A percentile compares a stretch with the other conserved stretches of the same genome.
These are phyloP conservation scores for Perkinsus marinus DNA, from an alignment of 169 alveolate species.

Conservation along the genomic window DNA sequence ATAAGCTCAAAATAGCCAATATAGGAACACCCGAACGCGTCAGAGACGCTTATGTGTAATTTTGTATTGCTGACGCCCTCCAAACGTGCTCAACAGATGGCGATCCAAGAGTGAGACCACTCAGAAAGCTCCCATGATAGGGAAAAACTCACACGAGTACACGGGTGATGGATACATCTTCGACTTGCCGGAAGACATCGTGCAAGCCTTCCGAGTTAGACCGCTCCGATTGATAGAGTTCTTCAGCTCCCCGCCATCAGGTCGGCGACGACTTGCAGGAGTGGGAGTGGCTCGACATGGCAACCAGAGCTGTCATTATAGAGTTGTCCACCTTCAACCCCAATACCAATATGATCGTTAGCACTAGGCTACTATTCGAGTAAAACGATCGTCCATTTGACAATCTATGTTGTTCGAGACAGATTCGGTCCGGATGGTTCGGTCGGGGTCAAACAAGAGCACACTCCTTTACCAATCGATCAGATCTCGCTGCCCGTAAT, in stretches of 20 bases:
- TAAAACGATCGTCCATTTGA: background rate
- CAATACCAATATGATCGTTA: background rate
- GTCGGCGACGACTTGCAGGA: background rate
- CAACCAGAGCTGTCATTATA: background rate
- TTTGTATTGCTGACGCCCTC: background rate
- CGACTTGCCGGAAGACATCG: background rate
- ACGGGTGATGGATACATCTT: background rate
- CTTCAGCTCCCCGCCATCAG: background rate
- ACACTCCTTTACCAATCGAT: background rate
- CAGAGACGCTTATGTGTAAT: background rate
- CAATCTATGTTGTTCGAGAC: background rate
- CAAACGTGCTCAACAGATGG: background rate
- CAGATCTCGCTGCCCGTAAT: background rate
- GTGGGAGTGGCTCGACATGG: background rate
- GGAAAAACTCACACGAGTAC: background rate
- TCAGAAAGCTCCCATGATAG: background rate
- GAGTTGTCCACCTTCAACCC: background rate
- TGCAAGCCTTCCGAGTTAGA: background rate
- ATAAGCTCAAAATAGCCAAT: background rate
- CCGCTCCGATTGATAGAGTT: background rate
- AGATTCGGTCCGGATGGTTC: background rate
- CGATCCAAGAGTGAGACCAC: background rate
- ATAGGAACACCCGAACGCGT: background rate
- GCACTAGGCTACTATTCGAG: background rate
- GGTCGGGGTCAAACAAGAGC: background rate